Evolutionary conservation across 2,329 filamentous ascomycete genomes (phyloP).

Genomic region (Calonectria ilicicola): DNA sequence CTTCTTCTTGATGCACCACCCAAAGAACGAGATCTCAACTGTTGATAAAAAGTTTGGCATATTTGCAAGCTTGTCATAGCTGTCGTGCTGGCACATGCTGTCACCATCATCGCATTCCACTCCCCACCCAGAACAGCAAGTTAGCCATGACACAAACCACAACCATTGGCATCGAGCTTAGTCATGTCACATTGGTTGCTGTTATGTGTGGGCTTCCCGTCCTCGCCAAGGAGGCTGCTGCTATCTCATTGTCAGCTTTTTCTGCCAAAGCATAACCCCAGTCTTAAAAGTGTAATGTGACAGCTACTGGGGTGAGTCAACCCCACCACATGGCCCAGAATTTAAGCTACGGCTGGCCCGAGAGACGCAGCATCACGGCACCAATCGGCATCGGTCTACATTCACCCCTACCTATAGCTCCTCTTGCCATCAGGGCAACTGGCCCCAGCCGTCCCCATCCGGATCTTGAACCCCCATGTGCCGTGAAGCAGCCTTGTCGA

Average conservation of each 20-base stretch:
- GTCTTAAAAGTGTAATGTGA: not conserved
- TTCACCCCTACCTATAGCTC: not conserved
- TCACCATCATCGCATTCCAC: not conserved
- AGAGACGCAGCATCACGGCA: not conserved
- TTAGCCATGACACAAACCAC: not conserved
- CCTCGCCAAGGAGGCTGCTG: not conserved
- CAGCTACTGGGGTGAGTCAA: not conserved
- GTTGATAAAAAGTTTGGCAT: not conserved
- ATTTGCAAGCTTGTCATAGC: not conserved
- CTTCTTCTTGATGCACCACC: not conserved
- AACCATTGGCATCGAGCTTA: not conserved
- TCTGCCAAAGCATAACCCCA: not conserved
- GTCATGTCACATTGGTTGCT: not conserved
- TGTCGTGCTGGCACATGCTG: not conserved
- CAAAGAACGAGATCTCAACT: not conserved
- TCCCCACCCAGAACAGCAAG: not conserved
- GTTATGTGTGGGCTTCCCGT: not conserved
- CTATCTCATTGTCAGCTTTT: not conserved
- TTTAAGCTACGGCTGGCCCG: not conserved
- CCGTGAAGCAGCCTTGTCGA: not conserved
- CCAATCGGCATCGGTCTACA: conserved; percentile 1
- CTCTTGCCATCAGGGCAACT: not conserved
- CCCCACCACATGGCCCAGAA: not conserved
- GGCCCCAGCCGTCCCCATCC: not conserved
- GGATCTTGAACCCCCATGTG: not conserved